phyloP scores from a whole-genome alignment of 345 rosid species.

The Euphorbia peplus region DNA sequence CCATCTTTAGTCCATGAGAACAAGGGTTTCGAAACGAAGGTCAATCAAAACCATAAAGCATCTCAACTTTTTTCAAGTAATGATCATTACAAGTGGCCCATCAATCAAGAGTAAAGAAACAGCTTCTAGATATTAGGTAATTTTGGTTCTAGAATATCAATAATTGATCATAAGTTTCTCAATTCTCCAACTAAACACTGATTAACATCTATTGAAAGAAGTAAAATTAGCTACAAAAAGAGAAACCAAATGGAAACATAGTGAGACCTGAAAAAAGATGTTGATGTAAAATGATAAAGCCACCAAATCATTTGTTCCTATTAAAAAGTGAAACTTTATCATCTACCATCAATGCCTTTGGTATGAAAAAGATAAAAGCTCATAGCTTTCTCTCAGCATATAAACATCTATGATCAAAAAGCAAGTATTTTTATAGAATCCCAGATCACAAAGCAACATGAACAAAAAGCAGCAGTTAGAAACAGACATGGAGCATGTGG shows the following conservation, averaged over 20 bases:
- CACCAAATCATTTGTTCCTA: neutral
- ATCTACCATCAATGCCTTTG: neutral
- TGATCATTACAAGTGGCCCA: neutral
- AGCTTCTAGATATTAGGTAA: no score
- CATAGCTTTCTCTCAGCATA: neutral
- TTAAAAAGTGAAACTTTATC: neutral
- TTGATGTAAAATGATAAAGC: conserved; percentile 1
- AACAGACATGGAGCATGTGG: no score
- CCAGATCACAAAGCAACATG: neutral
- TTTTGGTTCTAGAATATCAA: no score
- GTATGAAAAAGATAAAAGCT: neutral
- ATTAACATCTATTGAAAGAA: no score
- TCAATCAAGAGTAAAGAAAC: neutral
- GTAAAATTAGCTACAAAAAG: no score
- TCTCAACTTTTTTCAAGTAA: neutral
- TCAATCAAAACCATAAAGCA: neutral
- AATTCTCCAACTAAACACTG: no score
- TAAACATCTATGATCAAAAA: neutral
- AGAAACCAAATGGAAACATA: no score
- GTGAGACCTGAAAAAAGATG: neutral
- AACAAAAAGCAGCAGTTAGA: no score
- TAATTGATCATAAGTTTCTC: no score
- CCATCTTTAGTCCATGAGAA: neutral
- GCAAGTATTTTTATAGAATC: neutral
- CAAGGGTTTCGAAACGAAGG: neutral